Evolutionary conservation across 2,329 filamentous ascomycete species (phyloP).

Genomic region (Exophiala alcalophila): DNA sequence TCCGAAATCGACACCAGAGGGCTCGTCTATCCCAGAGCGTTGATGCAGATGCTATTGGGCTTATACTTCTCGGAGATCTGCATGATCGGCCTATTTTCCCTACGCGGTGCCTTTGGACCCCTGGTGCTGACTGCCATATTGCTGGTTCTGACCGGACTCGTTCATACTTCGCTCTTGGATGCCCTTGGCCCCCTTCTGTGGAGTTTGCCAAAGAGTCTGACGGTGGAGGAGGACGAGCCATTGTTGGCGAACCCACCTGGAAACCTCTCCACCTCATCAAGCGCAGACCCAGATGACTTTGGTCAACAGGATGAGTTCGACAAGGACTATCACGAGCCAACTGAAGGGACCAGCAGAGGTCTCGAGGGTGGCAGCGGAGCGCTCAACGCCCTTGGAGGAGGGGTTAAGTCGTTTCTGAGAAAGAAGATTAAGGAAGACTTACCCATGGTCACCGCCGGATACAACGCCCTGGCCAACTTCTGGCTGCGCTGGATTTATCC

Average conservation of each 20-base stretch:
- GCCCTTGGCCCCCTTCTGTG: conserved; percentile 48
- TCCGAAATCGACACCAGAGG: conserved; percentile 81
- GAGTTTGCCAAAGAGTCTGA: conserved; percentile 63
- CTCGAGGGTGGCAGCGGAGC: conserved; percentile 20
- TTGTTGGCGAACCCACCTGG: neutral
- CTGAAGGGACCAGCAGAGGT: conserved; percentile 5
- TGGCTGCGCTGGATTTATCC: conserved; percentile 23
- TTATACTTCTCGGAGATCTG: conserved; percentile 81
- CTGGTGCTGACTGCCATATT: conserved; percentile 73
- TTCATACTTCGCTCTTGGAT: conserved; percentile 59
- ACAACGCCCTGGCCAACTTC: conserved; percentile 9
- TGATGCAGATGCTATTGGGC: conserved; percentile 82
- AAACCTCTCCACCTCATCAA: neutral
- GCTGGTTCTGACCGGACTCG: conserved; percentile 69
- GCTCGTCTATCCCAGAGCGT: conserved; percentile 78
- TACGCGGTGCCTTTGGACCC: conserved; percentile 49
- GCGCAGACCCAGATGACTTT: conserved; percentile 37
- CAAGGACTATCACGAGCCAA: conserved; percentile 41
- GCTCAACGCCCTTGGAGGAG: conserved; percentile 15
- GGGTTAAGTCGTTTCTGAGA: conserved; percentile 11
- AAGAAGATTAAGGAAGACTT: conserved; percentile 19
- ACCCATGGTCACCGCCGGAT: conserved; percentile 11
- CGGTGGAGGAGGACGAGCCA: conserved; percentile 18
- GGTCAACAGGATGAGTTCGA: conserved; percentile 41
- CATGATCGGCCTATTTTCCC: conserved; percentile 78